Conservation (phyloP, 306 rosid species). For the Vigna unguiculata region DNA sequence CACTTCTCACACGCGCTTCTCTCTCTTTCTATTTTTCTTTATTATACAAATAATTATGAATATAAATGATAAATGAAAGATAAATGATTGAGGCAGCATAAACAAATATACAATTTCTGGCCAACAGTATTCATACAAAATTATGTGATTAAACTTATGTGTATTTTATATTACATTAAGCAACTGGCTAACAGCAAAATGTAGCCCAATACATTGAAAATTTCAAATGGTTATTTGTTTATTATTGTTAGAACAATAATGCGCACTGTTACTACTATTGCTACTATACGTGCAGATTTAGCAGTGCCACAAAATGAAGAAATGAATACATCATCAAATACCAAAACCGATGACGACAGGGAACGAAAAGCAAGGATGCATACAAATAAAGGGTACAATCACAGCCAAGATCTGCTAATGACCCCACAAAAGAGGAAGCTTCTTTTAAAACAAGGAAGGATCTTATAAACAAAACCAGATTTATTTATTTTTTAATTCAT, state of each 20-base stretch:
- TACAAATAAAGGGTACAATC: slow-evolving; percentile 39
- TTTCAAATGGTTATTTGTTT: slow-evolving; percentile 29
- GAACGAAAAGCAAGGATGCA: slow-evolving; percentile 35
- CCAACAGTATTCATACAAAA: slow-evolving; percentile 24
- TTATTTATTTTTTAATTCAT: slow-evolving; percentile 13
- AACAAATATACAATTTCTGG: slow-evolving; percentile 32
- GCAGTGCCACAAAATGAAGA: slow-evolving; percentile 39
- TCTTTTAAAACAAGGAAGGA: background rate
- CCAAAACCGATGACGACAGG: slow-evolving; percentile 53
- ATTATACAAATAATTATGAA: background rate
- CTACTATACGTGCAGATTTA: slow-evolving; percentile 28
- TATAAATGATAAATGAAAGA: background rate
- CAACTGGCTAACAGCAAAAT: slow-evolving; percentile 42
- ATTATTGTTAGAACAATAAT: slow-evolving; percentile 39
- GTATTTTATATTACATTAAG: slow-evolving; percentile 25
- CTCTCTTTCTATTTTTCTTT: background rate
- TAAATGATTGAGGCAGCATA: slow-evolving; percentile 35
- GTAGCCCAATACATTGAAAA: slow-evolving; percentile 21
- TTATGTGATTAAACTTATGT: background rate
- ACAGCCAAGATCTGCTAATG: slow-evolving; percentile 42
- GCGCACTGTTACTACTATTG: slow-evolving; percentile 13
- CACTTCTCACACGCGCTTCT: background rate
- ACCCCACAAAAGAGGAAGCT: slow-evolving; percentile 43
- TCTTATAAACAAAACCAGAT: slow-evolving; percentile 17
- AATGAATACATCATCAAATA: slow-evolving; percentile 45